A percentile compares a stretch with the other conserved stretches of the same genome.
These are phyloP conservation scores for Cryptosporidium xiaoi DNA, from an alignment of 169 alveolate genomes.

Conservation along the genomic window DNA sequence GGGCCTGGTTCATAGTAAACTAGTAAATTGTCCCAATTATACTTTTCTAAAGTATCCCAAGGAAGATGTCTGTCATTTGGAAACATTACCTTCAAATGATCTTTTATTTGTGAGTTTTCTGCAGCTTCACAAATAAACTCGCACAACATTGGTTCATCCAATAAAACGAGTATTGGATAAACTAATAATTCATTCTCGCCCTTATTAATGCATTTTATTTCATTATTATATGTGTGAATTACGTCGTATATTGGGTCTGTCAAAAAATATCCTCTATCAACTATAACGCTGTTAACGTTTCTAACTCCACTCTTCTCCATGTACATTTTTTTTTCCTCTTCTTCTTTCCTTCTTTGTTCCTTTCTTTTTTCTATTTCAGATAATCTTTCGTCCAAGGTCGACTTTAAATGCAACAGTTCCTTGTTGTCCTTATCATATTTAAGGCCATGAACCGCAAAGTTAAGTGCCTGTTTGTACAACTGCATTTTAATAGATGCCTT, in stretches of 20 bases:
- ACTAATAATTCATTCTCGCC: constrained; percentile 3
- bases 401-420: constrained; percentile 23
- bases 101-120: constrained; percentile 29
- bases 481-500: constrained; percentile 69
- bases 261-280: constrained; percentile 25
- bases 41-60: constrained; percentile 43
- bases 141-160: constrained; percentile 70
- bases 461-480: constrained; percentile 34
- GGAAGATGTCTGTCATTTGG: constrained; percentile 43
- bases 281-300: background rate
- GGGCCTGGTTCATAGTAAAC: constrained; percentile 63
- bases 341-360: background rate
- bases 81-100: constrained; percentile 64
- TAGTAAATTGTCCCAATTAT: constrained; percentile 24
- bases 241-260: constrained; percentile 56
- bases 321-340: background rate
- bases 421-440: constrained; percentile 21
- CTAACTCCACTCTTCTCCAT: background rate
- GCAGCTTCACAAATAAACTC: constrained; percentile 67
- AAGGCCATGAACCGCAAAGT: constrained; percentile 54
- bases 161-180: constrained; percentile 42
- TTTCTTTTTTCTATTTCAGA: constrained; percentile 22
- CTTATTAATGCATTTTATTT: constrained; percentile 11
- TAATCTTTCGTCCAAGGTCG: constrained; percentile 8
- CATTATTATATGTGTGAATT: constrained; percentile 49